phyloP scores from a whole-genome alignment of 352 stramenopile genomes.

The Pythium apleroticum region DNA sequence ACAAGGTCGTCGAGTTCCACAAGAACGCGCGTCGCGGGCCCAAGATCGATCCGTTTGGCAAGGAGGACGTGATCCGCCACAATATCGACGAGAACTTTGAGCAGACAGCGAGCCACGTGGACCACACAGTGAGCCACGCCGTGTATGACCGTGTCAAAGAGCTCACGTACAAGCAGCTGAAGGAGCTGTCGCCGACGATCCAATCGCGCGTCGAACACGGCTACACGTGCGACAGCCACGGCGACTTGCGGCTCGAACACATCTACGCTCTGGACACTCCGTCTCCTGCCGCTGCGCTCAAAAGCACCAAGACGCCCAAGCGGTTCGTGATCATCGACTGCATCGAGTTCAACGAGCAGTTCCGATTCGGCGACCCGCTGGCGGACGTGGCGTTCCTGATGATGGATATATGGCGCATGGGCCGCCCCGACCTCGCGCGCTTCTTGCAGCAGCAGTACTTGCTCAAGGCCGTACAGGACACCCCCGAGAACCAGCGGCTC shows the following conservation, averaged over 20 bases:
- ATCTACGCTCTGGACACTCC: constrained; percentile 42
- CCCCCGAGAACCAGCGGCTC: constrained; percentile 46
- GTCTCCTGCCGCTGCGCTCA: not conserved
- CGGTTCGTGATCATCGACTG: constrained; percentile 64
- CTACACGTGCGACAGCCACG: constrained; percentile 69
- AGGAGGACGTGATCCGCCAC: constrained; percentile 43
- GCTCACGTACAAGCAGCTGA: constrained; percentile 49
- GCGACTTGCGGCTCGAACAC: constrained; percentile 66
- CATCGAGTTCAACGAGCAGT: constrained; percentile 83
- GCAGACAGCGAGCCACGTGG: constrained; percentile 51
- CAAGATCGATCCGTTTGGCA: constrained; percentile 60
- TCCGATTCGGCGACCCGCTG: constrained; percentile 65
- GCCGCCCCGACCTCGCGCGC: constrained; percentile 50
- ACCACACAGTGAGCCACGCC: constrained; percentile 39
- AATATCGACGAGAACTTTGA: constrained; percentile 81
- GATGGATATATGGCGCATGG: constrained; percentile 71
- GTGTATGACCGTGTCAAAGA: constrained; percentile 57
- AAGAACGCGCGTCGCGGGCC: constrained; percentile 46
- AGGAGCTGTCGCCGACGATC: constrained; percentile 42
- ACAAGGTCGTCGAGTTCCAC: constrained; percentile 58
- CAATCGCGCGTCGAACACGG: constrained; percentile 47
- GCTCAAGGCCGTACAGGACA: constrained; percentile 43
- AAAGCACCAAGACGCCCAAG: constrained; percentile 3
- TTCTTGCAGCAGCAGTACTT: constrained; percentile 59
- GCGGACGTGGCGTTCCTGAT: constrained; percentile 65